These are phyloP conservation scores for Clarireedia hainanense DNA, from an alignment of 2,329 filamentous ascomycete genomes.

Conservation along the genomic window DNA sequence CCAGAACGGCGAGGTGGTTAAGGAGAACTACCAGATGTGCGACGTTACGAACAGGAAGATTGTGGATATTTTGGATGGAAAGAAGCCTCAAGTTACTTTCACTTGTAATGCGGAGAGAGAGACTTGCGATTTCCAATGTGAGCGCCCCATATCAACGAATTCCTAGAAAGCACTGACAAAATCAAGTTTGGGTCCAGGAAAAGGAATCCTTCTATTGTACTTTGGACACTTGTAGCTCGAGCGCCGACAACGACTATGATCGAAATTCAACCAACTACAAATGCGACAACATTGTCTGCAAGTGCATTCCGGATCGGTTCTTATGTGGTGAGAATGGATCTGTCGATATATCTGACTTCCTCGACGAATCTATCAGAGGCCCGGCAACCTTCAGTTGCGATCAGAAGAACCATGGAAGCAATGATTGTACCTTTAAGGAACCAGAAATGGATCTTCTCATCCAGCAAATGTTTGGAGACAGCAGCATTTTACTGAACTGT, in stretches of 20 bases:
- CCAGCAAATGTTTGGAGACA: conserved; percentile 79
- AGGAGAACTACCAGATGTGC: conserved; percentile 96
- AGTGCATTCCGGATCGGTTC: conserved; percentile 85
- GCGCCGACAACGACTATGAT: conserved; percentile 56
- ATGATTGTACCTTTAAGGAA: conserved; percentile 77
- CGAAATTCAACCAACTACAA: conserved; percentile 78
- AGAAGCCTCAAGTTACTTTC: conserved; percentile 90
- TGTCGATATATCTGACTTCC: conserved; percentile 85
- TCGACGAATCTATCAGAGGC: conserved; percentile 74
- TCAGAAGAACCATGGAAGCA: conserved; percentile 53
- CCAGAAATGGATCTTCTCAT: conserved; percentile 91
- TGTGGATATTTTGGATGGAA: conserved; percentile 71
- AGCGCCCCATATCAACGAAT: conserved; percentile 25
- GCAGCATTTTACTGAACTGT: conserved; percentile 78
- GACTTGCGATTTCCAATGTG: conserved; percentile 92
- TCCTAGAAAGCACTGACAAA: conserved; percentile 14
- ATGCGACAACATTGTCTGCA: conserved; percentile 78
- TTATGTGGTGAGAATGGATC: conserved; percentile 88
- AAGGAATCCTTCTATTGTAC: conserved; percentile 95
- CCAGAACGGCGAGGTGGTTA: conserved; percentile 79
- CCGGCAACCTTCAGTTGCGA: conserved; percentile 77
- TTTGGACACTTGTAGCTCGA: conserved; percentile 71
- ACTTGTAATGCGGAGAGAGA: conserved; percentile 69
- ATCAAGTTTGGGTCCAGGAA: conserved; percentile 83
- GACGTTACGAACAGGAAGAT: conserved; percentile 97